Conservation (phyloP, 2,329 filamentous ascomycete genomes). For the Trichoderma koningiopsis region DNA sequence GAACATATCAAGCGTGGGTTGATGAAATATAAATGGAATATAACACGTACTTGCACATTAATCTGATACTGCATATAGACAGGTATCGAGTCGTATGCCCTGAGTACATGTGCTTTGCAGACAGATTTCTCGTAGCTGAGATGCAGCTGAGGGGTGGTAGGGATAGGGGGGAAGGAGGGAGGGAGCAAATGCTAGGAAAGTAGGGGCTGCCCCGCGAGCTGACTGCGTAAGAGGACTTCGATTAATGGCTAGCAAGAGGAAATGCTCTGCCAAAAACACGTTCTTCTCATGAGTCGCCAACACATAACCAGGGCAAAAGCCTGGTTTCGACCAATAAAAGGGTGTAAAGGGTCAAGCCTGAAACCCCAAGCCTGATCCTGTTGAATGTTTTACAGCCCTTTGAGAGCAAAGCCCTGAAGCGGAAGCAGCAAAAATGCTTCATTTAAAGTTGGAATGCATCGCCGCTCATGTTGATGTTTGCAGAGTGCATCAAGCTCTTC, state of each 20-base stretch:
- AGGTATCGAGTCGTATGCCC: neutral
- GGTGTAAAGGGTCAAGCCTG: constrained; percentile 8
- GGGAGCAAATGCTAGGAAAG: no score
- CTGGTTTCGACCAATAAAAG: neutral
- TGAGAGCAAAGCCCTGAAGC: constrained; percentile 1
- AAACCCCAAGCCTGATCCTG: neutral
- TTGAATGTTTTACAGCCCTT: constrained; percentile 3
- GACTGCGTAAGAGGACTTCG: neutral
- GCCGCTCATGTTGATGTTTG: constrained; percentile 9
- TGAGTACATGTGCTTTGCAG: neutral
- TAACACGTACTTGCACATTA: neutral
- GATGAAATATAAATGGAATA: neutral
- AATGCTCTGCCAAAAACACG: neutral
- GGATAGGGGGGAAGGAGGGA: neutral
- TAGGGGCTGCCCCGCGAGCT: no score
- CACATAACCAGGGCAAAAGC: neutral
- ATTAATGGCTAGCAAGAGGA: neutral
- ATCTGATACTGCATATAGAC: no score
- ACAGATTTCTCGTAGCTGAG: neutral
- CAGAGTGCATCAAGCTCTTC: neutral
- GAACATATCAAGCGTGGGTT: neutral
- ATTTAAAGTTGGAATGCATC: constrained; percentile 19
- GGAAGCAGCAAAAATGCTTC: constrained; percentile 20
- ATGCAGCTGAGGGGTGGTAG: neutral
- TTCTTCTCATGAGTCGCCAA: neutral